These are phyloP conservation scores for Hsuehochloa calcarea DNA, from an alignment of 176 grass and related monocot species.

Conservation along the genomic window DNA sequence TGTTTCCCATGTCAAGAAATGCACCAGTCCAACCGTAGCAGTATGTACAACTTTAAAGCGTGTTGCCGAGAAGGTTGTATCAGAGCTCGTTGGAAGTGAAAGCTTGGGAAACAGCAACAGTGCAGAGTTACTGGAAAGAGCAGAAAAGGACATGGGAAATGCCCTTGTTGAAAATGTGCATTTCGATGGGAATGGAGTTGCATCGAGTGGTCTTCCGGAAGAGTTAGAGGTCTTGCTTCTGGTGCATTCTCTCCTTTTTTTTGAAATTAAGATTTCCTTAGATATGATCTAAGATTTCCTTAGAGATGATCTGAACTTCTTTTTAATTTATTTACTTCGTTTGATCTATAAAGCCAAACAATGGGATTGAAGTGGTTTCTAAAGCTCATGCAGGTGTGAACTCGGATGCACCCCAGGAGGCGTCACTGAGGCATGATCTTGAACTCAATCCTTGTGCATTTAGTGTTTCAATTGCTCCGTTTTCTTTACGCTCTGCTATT, in stretches of 20 bases:
- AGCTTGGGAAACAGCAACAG: conserved; percentile 34
- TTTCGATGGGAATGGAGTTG: conserved; percentile 35
- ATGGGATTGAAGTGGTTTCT: conserved; percentile 51
- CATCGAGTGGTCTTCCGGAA: conserved; percentile 44
- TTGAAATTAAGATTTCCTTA: neutral
- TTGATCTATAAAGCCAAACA: conserved; percentile 43
- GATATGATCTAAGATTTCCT: neutral
- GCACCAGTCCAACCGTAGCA: conserved; percentile 11
- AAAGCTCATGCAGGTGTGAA: conserved; percentile 75
- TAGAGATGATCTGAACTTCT: conserved; percentile 33
- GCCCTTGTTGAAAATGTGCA: conserved; percentile 36
- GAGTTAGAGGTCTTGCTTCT: conserved; percentile 74
- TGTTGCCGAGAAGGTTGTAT: conserved; percentile 42
- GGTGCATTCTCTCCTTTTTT: conserved; percentile 17
- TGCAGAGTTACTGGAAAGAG: conserved; percentile 48
- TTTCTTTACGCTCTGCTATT: conserved; percentile 83
- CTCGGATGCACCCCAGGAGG: conserved; percentile 38
- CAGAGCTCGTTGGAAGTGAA: conserved; percentile 46
- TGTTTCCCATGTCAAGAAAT: conserved; percentile 31
- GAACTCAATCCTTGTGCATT: conserved; percentile 39
- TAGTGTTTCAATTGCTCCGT: conserved; percentile 26
- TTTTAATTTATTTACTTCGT: conserved; percentile 34
- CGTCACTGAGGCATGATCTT: conserved; percentile 60
- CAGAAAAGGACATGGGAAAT: conserved; percentile 17
- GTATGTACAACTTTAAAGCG: conserved; percentile 39